These are phyloP conservation scores for Marchantia paleacea DNA, from an alignment of 225 moss, liverwort and hornwort genomes.

Conservation along the genomic window DNA sequence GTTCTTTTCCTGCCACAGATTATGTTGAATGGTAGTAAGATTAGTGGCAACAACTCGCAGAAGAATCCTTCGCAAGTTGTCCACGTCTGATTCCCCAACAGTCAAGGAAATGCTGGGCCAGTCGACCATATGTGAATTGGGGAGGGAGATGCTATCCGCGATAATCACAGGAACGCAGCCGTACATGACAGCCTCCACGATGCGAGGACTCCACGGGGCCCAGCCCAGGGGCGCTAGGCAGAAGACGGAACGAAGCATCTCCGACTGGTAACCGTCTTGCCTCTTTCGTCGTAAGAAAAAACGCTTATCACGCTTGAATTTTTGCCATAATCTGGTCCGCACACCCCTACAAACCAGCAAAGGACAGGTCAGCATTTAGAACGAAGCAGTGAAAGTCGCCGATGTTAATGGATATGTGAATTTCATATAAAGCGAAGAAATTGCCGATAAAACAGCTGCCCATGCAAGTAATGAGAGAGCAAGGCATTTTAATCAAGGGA, in stretches of 20 bases:
- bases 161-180: slow-evolving; percentile 96
- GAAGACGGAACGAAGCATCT: slow-evolving; percentile 77
- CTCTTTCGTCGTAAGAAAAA: slow-evolving; percentile 71
- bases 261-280: slow-evolving; percentile 60
- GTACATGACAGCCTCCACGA: slow-evolving; percentile 83
- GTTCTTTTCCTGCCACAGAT: slow-evolving; percentile 76
- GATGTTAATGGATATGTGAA: not conserved
- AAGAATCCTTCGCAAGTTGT: slow-evolving; percentile 63
- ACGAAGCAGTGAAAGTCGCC: not conserved
- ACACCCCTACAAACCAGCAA: slow-evolving; percentile 55
- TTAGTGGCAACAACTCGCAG: slow-evolving; percentile 64
- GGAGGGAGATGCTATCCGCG: slow-evolving; percentile 87
- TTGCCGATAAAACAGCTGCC: not conserved
- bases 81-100: slow-evolving; percentile 68
- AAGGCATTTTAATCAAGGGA: not conserved
- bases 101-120: slow-evolving; percentile 78
- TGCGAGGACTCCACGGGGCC: slow-evolving; percentile 99
- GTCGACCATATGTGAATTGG: slow-evolving; percentile 68
- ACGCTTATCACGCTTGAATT: slow-evolving; percentile 60
- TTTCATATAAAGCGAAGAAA: not conserved
- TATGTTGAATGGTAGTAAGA: slow-evolving; percentile 70
- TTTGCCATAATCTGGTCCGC: slow-evolving; percentile 69
- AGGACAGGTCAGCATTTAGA: slow-evolving; percentile 6
- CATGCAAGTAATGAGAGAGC: not conserved
- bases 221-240: slow-evolving; percentile 92